These are phyloP conservation scores for Kazachstania africana DNA, from an alignment of 805 yeast species.

Conservation along the genomic window DNA sequence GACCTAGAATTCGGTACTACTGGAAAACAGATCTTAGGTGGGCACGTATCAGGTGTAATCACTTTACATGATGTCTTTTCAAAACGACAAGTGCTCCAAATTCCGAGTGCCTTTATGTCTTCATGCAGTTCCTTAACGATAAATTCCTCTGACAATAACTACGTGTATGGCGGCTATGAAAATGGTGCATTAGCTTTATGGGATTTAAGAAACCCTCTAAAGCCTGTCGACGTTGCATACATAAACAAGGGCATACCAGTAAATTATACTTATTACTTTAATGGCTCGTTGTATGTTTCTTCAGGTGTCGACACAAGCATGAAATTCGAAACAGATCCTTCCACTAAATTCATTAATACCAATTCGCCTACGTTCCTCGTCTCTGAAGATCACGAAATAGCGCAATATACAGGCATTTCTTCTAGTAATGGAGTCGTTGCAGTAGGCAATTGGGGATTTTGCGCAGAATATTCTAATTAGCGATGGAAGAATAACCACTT, in stretches of 20 bases:
- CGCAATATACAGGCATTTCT: conserved; percentile 6
- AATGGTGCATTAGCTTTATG: conserved; percentile 29
- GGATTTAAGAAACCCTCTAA: conserved; percentile 26
- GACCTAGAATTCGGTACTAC: conserved; percentile 39
- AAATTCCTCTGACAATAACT: conserved; percentile 1
- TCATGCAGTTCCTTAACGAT: conserved; percentile 13
- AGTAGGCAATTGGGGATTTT: conserved; percentile 2
- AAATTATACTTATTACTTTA: conserved; percentile 10
- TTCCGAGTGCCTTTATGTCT: conserved; percentile 20
- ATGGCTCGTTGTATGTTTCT: conserved; percentile 10
- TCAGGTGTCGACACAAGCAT: conserved; percentile 29
- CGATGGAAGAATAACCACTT: too few species aligned
- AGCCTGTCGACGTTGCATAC: conserved; percentile 6
- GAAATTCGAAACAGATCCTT: conserved; percentile 2
- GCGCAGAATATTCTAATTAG: conserved; percentile 1
- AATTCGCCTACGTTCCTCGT: conserved; percentile 9
- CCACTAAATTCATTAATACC: background rate
- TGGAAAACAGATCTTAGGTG: conserved; percentile 35
- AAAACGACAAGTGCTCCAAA: conserved; percentile 13
- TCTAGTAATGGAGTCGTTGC: background rate
- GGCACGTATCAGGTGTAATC: conserved; percentile 30
- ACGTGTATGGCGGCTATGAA: conserved; percentile 27
- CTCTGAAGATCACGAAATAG: conserved; percentile 11
- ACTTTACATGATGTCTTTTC: conserved; percentile 30
- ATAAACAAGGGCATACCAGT: conserved; percentile 14